Percentiles rank a stretch among this genome's conserved stretches.
phyloP scores from a whole-genome alignment of 1,284 basidiomycete species.

The Cutaneotrichosporon sp. region DNA sequence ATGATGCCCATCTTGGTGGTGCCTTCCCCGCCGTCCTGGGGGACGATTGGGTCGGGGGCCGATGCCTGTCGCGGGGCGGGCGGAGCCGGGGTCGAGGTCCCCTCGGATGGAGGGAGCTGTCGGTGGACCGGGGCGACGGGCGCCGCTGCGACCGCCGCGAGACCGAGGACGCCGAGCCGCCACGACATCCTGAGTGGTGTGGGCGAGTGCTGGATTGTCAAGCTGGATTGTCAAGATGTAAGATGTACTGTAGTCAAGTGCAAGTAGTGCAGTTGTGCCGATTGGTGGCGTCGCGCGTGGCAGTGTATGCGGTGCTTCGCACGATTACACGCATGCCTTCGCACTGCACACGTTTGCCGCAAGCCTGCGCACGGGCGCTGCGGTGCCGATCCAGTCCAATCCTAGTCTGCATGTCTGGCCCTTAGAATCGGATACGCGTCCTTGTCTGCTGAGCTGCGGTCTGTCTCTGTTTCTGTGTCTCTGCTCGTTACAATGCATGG shows the following conservation, averaged over 20 bases:
- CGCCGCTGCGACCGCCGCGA: neutral
- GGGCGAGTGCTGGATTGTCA: neutral
- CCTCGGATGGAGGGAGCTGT: too few relatives aligned
- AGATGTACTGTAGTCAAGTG: too few relatives aligned
- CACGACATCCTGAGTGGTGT: neutral
- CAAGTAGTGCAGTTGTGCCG: neutral
- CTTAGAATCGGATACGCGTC: too few relatives aligned
- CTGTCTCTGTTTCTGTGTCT: too few relatives aligned
- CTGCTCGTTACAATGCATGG: slow-evolving; percentile 5
- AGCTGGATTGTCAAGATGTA: neutral
- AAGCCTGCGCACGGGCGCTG: neutral
- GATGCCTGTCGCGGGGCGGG: neutral
- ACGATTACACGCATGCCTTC: neutral
- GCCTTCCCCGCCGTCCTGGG: too few relatives aligned
- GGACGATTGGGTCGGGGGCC: too few relatives aligned
- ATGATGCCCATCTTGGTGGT: neutral
- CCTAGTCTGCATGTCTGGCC: neutral
- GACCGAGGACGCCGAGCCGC: neutral
- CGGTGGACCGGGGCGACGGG: neutral
- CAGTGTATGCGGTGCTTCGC: neutral
- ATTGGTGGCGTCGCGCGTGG: neutral
- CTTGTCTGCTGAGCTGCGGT: too few relatives aligned
- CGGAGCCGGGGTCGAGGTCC: too few relatives aligned
- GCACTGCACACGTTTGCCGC: neutral
- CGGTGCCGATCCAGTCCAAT: too few relatives aligned